Percentiles rank a stretch among this genome's conserved stretches.
Evolutionary conservation across 768 basidiomycete genomes (phyloP).

Genomic region (Trametes sanguinea): DNA sequence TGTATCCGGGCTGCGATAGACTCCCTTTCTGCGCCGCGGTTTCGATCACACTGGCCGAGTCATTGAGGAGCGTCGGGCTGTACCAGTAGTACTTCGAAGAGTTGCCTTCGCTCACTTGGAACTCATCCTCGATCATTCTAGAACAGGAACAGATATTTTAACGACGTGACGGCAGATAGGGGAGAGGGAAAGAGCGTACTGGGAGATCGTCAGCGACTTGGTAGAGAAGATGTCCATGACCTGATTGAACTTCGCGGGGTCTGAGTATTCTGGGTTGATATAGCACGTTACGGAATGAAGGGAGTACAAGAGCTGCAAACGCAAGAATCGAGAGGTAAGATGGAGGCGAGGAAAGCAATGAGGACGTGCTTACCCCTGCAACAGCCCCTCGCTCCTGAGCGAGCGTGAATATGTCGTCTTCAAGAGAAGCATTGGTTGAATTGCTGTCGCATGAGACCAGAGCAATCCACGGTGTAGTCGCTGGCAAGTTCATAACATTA

Average conservation of each 20-base stretch:
- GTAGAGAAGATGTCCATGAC: constrained; percentile 80
- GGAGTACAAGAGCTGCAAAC: constrained; percentile 73
- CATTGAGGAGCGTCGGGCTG: constrained; percentile 65
- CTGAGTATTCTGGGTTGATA: constrained; percentile 71
- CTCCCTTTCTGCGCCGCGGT: constrained; percentile 44
- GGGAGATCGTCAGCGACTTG: constrained; percentile 41
- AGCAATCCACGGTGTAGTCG: constrained; percentile 89
- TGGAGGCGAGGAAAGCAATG: not conserved
- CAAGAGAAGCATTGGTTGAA: constrained; percentile 59
- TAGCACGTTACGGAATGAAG: constrained; percentile 68
- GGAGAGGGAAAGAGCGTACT: not conserved
- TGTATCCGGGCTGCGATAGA: constrained; percentile 54
- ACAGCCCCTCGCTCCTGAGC: constrained; percentile 78
- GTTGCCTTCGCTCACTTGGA: constrained; percentile 46
- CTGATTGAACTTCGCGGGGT: constrained; percentile 64
- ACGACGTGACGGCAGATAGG: not conserved
- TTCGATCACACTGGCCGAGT: constrained; percentile 44
- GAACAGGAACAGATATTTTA: not conserved
- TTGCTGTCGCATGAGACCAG: constrained; percentile 83
- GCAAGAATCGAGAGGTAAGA: not conserved
- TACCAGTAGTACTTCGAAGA: constrained; percentile 53
- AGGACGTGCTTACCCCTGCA: constrained; percentile 58
- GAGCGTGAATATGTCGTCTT: constrained; percentile 79
- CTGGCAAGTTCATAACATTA: constrained; percentile 24
- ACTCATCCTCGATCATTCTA: constrained; percentile 59